Evolutionary conservation across 2,329 filamentous ascomycete species (phyloP), one percentile per base, ranked within the genome.

Genomic region (Monosporascus sp.): DNA sequence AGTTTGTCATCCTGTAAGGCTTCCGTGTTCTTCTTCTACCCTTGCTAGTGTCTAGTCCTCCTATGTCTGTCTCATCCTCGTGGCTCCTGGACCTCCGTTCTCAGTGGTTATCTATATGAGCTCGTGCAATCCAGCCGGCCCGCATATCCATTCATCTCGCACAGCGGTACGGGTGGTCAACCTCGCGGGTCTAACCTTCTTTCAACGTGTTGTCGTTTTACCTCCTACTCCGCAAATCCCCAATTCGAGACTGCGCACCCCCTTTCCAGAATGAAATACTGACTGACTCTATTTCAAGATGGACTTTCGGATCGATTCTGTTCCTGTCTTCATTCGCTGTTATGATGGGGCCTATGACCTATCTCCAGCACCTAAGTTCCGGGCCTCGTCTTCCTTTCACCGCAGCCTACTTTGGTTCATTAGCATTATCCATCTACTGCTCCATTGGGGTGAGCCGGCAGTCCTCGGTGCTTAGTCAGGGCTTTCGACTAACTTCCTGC

Each of bases 1-100:
- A 97, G 79, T 97, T 99, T 78, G 92, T 93, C 52, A 91, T 96
- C 60, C 73, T 97, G 94, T 97, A 85, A 88, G 93, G 61, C 49
- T 55, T 14, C 31, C 31, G 31, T 14, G 14, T 14, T 55, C 55
- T n/a, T 28, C 22, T 50, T 56, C 51, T 49, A 56, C 49, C 53
- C 50, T 51, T 43, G 55, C 51, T 51, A 53, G 56, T 56, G 51
- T 24, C 51, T 9, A 46, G 31, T 37, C 55, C 54, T 61, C 57
- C 50, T 55, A 56, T 57, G 53, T 49, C 51, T 52, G 43, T 43
- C 47, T 45, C 41, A 46, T 51, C 26, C 50, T n/a, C 28, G 18
- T 49, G 35, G 9, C 17, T 17, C 41, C 38, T 37, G 26, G 41
- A 41, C 15, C 5, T 47, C 41, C 54, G 49, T 52, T 51, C 43